Conservation (phyloP, 495 filamentous ascomycete genomes). For the Trichoderma reesei region DNA sequence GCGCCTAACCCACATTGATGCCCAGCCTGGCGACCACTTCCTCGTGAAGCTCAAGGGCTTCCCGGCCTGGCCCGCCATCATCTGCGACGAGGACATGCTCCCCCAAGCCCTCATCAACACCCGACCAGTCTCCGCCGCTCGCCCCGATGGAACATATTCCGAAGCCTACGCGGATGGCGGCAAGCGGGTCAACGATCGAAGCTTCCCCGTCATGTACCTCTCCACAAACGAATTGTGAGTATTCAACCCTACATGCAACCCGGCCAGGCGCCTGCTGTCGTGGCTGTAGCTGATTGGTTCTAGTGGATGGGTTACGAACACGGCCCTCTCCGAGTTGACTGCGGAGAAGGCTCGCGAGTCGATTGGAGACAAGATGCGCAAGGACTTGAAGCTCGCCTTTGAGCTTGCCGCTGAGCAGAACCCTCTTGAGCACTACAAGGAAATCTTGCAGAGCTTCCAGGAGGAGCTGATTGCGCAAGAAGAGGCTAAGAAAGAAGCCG, state of each 20-base stretch:
- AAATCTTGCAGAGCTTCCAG: slow-evolving; percentile 51
- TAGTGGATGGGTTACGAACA: slow-evolving; percentile 81
- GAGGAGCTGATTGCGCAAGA: slow-evolving; percentile 49
- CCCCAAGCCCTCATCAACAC: slow-evolving; percentile 57
- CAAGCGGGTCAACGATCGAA: slow-evolving; percentile 71
- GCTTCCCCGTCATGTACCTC: slow-evolving; percentile 89
- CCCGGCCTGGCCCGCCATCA: slow-evolving; percentile 82
- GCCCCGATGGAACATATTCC: slow-evolving; percentile 70
- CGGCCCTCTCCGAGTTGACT: slow-evolving; percentile 63
- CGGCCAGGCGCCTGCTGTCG: background rate
- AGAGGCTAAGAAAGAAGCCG: slow-evolving; percentile 52
- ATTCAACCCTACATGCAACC: background rate
- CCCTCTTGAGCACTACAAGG: slow-evolving; percentile 66
- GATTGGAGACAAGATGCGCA: slow-evolving; percentile 61
- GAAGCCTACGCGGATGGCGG: slow-evolving; percentile 75
- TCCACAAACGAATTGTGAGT: slow-evolving; percentile 93
- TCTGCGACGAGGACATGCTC: slow-evolving; percentile 87
- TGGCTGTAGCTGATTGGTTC: slow-evolving; percentile 9
- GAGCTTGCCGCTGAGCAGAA: slow-evolving; percentile 60
- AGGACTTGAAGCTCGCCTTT: slow-evolving; percentile 64
- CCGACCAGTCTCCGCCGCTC: slow-evolving; percentile 71
- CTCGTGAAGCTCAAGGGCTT: slow-evolving; percentile 82
- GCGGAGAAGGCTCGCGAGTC: slow-evolving; percentile 53
- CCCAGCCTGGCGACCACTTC: slow-evolving; percentile 76
- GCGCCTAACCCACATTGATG: slow-evolving; percentile 61